phyloP scores from a whole-genome alignment of 2,329 filamentous ascomycete genomes.

The Hortaea werneckii region DNA sequence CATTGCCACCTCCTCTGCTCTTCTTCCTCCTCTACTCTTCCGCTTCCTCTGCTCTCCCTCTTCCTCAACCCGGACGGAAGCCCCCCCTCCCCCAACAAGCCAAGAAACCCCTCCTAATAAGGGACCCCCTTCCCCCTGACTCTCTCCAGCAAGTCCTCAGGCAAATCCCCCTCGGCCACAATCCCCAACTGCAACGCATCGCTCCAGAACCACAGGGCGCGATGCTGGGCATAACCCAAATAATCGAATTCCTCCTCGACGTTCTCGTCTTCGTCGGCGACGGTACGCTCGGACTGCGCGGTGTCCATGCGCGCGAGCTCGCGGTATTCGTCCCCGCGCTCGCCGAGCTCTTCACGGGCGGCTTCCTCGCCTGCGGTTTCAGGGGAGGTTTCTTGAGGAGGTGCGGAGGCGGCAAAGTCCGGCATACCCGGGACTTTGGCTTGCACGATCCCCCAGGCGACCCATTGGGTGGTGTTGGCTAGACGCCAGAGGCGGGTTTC shows the following conservation, averaged over 20 bases:
- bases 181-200: slow-evolving; percentile 73
- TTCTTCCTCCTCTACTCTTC: no score
- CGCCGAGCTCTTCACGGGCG: slow-evolving; percentile 17
- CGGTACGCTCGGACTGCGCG: slow-evolving; percentile 2
- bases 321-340: slow-evolving; percentile 18
- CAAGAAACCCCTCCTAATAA: slow-evolving; percentile 34
- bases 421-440: slow-evolving; percentile 72
- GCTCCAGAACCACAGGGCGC: slow-evolving; percentile 89
- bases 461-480: slow-evolving; percentile 82
- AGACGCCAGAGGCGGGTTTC: slow-evolving; percentile 79
- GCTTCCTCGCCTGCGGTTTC: slow-evolving; percentile 2
- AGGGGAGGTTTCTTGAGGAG: background rate
- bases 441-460: slow-evolving; percentile 94
- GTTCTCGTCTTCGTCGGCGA: slow-evolving; percentile 35
- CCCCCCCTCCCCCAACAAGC: no score
- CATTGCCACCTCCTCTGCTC: no score
- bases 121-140: slow-evolving; percentile 59
- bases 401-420: slow-evolving; percentile 25
- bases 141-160: slow-evolving; percentile 47
- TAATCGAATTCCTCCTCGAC: slow-evolving; percentile 82
- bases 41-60: no score
- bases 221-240: slow-evolving; percentile 77
- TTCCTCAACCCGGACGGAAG: no score
- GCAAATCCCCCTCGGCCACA: slow-evolving; percentile 64
- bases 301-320: slow-evolving; percentile 13